These are phyloP conservation scores for Starmerella kuoi DNA, from an alignment of 805 yeast species.

Conservation along the genomic window DNA sequence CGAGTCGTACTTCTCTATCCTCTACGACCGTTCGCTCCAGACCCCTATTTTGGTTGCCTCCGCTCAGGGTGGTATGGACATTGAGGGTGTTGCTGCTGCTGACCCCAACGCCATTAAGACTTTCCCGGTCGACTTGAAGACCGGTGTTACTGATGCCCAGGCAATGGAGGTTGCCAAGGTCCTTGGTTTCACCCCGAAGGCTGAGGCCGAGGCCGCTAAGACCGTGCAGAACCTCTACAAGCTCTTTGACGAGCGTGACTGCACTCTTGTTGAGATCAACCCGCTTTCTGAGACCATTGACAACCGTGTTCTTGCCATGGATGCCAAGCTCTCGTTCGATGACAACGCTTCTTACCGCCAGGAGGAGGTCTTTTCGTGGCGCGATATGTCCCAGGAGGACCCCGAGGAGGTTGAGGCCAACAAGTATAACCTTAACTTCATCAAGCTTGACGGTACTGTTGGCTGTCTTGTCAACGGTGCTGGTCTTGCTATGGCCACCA, in stretches of 20 bases:
- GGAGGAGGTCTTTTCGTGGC: slow-evolving; percentile 87
- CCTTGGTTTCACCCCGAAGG: slow-evolving; percentile 68
- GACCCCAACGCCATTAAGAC: slow-evolving; percentile 88
- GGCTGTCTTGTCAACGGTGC: slow-evolving; percentile 99
- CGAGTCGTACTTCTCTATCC: slow-evolving; percentile 89
- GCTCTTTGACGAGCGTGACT: slow-evolving; percentile 82
- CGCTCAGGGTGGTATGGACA: slow-evolving; percentile 98
- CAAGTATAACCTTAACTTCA: slow-evolving; percentile 81
- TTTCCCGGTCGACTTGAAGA: slow-evolving; percentile 61
- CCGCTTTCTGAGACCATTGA: slow-evolving; percentile 90
- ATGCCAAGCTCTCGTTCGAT: slow-evolving; percentile 96
- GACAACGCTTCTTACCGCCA: slow-evolving; percentile 95
- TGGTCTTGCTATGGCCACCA: slow-evolving; percentile 99
- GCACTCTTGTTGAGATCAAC: slow-evolving; percentile 97
- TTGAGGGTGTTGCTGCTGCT: slow-evolving; percentile 91
- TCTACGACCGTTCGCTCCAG: slow-evolving; percentile 87
- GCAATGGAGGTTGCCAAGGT: slow-evolving; percentile 67
- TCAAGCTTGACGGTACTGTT: slow-evolving; percentile 95
- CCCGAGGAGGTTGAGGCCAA: slow-evolving; percentile 92
- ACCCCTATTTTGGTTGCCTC: slow-evolving; percentile 90
- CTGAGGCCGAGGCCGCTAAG: slow-evolving; percentile 76
- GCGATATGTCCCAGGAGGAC: slow-evolving; percentile 96
- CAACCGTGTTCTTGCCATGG: slow-evolving; percentile 91
- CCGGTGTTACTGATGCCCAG: slow-evolving; percentile 66
- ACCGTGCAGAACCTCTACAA: slow-evolving; percentile 76